These are phyloP conservation scores for Setaria italica DNA, from an alignment of 202 grass and related monocot species.

Conservation along the genomic window DNA sequence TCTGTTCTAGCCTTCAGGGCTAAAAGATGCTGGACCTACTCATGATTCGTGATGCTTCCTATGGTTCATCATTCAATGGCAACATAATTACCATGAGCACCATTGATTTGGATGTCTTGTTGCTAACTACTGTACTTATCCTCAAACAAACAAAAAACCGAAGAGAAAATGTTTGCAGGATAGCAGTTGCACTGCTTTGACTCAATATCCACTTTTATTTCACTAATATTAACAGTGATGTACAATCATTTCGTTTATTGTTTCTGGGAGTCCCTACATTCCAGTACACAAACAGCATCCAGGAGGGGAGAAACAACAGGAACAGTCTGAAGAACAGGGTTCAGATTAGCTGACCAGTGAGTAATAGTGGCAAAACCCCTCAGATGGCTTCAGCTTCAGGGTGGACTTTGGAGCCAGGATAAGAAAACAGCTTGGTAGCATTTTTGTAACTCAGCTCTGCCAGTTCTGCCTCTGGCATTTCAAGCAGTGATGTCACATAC, in stretches of 20 bases:
- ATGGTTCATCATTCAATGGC: conserved; percentile 18
- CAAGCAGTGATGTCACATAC: conserved; percentile 73
- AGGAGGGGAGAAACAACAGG: neutral
- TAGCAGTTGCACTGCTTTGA: neutral
- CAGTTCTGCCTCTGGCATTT: conserved; percentile 73
- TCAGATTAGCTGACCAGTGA: neutral
- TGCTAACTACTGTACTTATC: neutral
- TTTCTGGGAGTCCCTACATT: neutral
- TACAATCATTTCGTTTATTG: neutral
- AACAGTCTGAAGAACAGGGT: conserved; percentile 1
- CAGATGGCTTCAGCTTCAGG: conserved; percentile 43
- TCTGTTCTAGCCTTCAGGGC: neutral
- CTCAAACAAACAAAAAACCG: neutral
- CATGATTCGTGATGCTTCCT: neutral
- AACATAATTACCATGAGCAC: neutral
- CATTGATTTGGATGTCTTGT: neutral
- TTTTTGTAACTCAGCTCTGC: conserved; percentile 81
- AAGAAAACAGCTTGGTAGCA: conserved; percentile 75
- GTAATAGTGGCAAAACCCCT: neutral
- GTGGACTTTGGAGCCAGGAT: conserved; percentile 81
- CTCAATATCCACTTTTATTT: neutral
- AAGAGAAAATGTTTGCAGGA: neutral
- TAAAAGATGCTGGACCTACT: neutral
- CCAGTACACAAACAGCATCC: neutral
- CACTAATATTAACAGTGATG: neutral